Evolutionary conservation across 2,329 filamentous ascomycete genomes (phyloP), one percentile per base, ranked within the genome.

Genomic region (Sphaerulina vaccinii): DNA sequence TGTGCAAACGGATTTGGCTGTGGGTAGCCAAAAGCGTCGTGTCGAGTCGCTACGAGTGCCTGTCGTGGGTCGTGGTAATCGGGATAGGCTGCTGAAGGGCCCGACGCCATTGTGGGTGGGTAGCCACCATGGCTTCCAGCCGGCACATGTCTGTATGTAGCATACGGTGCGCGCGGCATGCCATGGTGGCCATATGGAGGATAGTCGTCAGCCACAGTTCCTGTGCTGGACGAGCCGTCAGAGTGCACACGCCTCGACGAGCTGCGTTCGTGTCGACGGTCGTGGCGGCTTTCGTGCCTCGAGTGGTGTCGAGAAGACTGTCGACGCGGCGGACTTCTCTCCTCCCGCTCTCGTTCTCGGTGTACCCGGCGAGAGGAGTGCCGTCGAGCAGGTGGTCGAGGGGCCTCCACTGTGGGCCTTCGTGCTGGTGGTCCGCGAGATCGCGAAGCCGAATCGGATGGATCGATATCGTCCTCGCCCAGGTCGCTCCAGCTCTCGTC

Each of bases 391-490:
- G 68, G 62, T 5, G 64, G 68, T 19, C 67, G 67, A 27, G 66
- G 67, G 27, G 63, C 65, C 49, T 69, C 68, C 24, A 68, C 60
- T 50, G 61, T 58, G 61, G 69, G 58, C 41, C 63, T 68, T 44
- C 71, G 69, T 33, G 63, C 62, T 23, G 52, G 36, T 27, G 51
- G 55, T 13, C 55, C 60, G 40, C 69, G 66, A 2, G 73, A 70
- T 39, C 72, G 69, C 16, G 75, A 78, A 18, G 75, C 75, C 21
- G 75, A 77, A 62, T 78, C 75, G n/a, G 71, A 74, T 21, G 75
- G 75, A 19, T 73, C 70, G 59, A 78, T 73, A 48, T 73, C 72
- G 70, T 73, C 69, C 23, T 66, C 63, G 49, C 67, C 61, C 35
- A 65, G 40, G 33, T 62, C 54, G 29, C 48, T 57, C 62, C 62